phyloP scores from a whole-genome alignment of 169 alveolate species.

The Plasmodium ovale region DNA sequence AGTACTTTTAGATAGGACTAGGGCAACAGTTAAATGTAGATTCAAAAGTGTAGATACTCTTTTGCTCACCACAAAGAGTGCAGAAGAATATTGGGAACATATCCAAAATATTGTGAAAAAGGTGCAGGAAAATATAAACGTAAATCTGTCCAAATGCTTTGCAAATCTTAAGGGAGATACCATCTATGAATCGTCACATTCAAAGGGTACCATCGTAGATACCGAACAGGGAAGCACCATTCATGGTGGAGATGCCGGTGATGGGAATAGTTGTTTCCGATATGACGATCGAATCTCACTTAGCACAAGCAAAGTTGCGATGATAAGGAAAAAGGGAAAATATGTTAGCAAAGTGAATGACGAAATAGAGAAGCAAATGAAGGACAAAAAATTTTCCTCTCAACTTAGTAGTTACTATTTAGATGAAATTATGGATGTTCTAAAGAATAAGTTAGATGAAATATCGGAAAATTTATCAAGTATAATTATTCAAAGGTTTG shows the following conservation, averaged over 20 bases:
- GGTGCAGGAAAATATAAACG: conserved; percentile 28
- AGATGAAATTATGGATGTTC: conserved; percentile 51
- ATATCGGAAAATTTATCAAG: conserved; percentile 44
- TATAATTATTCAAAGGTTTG: conserved; percentile 65
- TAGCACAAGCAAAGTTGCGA: conserved; percentile 19
- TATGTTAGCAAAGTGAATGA: conserved; percentile 36
- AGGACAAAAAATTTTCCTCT: background rate
- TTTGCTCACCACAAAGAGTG: conserved; percentile 25
- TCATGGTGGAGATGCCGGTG: too few relatives aligned
- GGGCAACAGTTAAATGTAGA: conserved; percentile 29
- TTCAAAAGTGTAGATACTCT: conserved; percentile 52
- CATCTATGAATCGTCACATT: background rate
- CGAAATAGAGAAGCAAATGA: conserved; percentile 29
- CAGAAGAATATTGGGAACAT: conserved; percentile 68
- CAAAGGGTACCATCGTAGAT: background rate
- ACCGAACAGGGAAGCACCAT: background rate
- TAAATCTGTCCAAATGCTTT: conserved; percentile 55
- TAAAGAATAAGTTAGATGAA: conserved; percentile 63
- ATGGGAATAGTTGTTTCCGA: background rate
- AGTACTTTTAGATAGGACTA: conserved; percentile 23
- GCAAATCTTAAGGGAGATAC: conserved; percentile 35
- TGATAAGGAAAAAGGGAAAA: conserved; percentile 49
- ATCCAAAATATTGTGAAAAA: conserved; percentile 13
- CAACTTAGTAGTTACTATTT: conserved; percentile 39
- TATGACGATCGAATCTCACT: background rate